Evolutionary conservation across 2,329 filamentous ascomycete species (phyloP), one percentile per base, ranked within the genome.

Genomic region (Calcarisporium arbuscula): DNA sequence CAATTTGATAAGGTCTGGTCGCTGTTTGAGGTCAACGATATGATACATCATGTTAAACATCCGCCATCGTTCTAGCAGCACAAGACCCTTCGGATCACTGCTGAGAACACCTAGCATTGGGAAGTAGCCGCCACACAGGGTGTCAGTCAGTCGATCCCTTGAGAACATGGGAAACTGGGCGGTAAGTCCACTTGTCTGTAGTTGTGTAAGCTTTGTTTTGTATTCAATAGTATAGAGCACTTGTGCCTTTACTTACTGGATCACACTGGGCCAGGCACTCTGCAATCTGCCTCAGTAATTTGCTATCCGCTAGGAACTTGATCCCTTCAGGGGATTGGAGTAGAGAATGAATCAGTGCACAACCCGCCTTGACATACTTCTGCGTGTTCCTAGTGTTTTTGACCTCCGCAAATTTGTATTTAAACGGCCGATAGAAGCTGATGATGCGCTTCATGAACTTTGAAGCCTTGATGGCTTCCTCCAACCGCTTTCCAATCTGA

Each of bases 21-120:
- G 82, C 57, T 92, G 84, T 49, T 85, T 87, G 28, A 95, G 70
- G 52, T 96, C 90, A 38, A 95, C 76, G 41, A 98, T 95, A 59
- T 96, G 92, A 56, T 98, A 98, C 71, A 96, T 94, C 87, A 98
- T 98, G 60, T 96, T 96, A 63, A 95, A 89, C 72, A 98, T 94
- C 49, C 88, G 86, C 90, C 92, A 96, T 49, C 87, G 73, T 56
- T 96, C 90, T 53, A 98, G 76, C 64, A 98, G 90, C 41, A 83
- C 79, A 17, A 96, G 70, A 1, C 92, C 92, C 48, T 82, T 85
- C 0, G 74, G 65, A 50, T 95, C 87, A 34, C 82, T 82, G 48
- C 84, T 96, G 38, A 98, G 63, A 9, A 86, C 80, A 7, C 92
- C 94, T 3, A 98, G 66, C 68, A 98, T 86, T 11, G 88, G 78